A percentile compares a stretch with the other conserved stretches of the same genome.
Evolutionary conservation across 306 rosid species (phyloP).

Genomic region (Cotoneaster glaucophyllus): DNA sequence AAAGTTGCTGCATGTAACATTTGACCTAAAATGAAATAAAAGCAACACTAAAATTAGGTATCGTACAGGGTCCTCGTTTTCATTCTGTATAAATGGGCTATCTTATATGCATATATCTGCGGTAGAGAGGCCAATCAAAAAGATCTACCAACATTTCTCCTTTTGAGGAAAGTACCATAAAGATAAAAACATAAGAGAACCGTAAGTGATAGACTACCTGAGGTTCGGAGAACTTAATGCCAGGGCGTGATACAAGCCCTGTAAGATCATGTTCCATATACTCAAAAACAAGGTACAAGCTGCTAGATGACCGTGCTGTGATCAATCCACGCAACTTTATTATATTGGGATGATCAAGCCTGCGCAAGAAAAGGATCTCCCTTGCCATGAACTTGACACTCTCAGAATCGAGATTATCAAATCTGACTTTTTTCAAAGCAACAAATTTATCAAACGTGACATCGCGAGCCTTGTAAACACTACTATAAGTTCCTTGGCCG

Average conservation of each 20-base stretch:
- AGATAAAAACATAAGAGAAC: neutral
- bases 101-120: neutral
- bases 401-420: conserved; percentile 81
- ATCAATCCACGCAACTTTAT: conserved; percentile 88
- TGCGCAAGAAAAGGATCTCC: conserved; percentile 79
- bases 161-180: neutral
- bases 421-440: conserved; percentile 85
- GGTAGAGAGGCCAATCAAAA: neutral
- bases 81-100: neutral
- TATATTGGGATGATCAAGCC: conserved; percentile 87
- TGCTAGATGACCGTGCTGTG: conserved; percentile 65
- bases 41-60: conserved; percentile 19
- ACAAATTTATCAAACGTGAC: conserved; percentile 49
- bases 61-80: neutral
- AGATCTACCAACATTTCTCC: conserved; percentile 8
- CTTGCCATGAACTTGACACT: conserved; percentile 97
- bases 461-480: conserved; percentile 88
- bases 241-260: conserved; percentile 70
- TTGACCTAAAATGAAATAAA: conserved; percentile 47
- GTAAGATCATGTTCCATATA: conserved; percentile 98
- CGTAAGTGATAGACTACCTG: conserved; percentile 46
- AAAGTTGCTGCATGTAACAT: conserved; percentile 92
- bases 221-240: conserved; percentile 69
- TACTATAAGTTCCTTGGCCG: conserved; percentile 95
- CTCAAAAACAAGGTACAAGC: conserved; percentile 86